Evolutionary conservation across 2,329 filamentous ascomycete species (phyloP).

Genomic region (Corniculantispora saksenae): DNA sequence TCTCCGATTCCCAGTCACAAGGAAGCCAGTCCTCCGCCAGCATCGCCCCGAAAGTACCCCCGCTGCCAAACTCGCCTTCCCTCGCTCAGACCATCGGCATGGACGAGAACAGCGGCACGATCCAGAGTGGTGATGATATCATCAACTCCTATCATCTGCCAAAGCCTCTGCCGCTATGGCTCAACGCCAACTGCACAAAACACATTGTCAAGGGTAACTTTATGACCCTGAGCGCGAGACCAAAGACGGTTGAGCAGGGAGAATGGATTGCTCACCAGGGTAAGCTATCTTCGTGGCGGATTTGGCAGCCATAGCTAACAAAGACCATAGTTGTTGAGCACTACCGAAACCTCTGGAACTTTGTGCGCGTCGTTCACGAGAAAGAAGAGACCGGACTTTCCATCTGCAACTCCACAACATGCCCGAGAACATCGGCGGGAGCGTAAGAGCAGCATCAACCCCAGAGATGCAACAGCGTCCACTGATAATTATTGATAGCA

Average conservation of each 20-base stretch:
- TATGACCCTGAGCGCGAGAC: slow-evolving; percentile 89
- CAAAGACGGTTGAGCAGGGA: slow-evolving; percentile 88
- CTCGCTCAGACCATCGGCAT: slow-evolving; percentile 68
- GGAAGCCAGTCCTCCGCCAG: slow-evolving; percentile 53
- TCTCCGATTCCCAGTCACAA: slow-evolving; percentile 48
- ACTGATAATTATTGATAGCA: slow-evolving; percentile 44
- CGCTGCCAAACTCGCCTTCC: slow-evolving; percentile 63
- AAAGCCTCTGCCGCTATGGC: slow-evolving; percentile 69
- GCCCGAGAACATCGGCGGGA: slow-evolving; percentile 92
- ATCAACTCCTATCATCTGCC: slow-evolving; percentile 65
- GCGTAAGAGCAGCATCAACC: slow-evolving; percentile 61
- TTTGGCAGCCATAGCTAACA: slow-evolving; percentile 4
- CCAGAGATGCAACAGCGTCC: neutral
- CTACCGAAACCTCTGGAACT: slow-evolving; percentile 84
- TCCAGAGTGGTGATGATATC: slow-evolving; percentile 53
- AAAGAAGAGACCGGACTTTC: slow-evolving; percentile 75
- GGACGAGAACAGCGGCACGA: slow-evolving; percentile 58
- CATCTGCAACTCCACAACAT: slow-evolving; percentile 81
- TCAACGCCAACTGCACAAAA: slow-evolving; percentile 73
- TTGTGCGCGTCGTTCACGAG: slow-evolving; percentile 85
- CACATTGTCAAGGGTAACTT: slow-evolving; percentile 97
- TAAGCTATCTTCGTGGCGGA: slow-evolving; percentile 45
- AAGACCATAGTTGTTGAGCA: slow-evolving; percentile 76
- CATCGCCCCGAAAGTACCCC: slow-evolving; percentile 60
- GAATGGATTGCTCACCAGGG: slow-evolving; percentile 97